Percentiles rank a stretch among this genome's conserved stretches.
These are phyloP conservation scores for Juglanconis sp. DNA, from an alignment of 2,329 filamentous ascomycete genomes.

Conservation along the genomic window DNA sequence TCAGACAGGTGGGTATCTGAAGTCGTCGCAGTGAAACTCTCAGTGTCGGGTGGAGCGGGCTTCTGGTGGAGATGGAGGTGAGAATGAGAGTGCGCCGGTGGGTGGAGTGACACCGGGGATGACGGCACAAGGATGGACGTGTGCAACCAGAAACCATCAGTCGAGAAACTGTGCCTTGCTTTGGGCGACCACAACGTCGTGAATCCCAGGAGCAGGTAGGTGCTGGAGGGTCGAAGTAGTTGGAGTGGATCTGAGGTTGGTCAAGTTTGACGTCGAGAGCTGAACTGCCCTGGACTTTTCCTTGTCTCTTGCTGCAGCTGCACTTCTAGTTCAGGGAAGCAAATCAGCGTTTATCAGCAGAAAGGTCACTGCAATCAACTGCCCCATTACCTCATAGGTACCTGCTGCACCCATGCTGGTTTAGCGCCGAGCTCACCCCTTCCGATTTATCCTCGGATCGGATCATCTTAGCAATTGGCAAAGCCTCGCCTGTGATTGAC, in stretches of 20 bases:
- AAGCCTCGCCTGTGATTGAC: not conserved
- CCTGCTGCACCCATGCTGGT: not conserved
- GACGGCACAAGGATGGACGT: not conserved
- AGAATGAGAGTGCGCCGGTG: not conserved
- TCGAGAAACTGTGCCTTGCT: not conserved
- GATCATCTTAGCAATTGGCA: not conserved
- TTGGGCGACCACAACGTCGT: not conserved
- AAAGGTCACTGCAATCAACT: not conserved
- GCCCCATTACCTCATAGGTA: not conserved
- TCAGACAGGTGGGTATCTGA: conserved; percentile 2
- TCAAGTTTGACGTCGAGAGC: not conserved
- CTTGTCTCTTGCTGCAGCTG: not conserved
- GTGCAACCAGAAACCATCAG: not conserved
- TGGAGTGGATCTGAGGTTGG: not conserved
- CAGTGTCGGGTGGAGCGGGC: not conserved
- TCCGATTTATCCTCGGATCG: conserved; percentile 1
- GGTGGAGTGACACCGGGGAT: not conserved
- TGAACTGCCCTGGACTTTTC: not conserved
- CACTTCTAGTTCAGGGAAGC: not conserved
- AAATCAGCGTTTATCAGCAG: not conserved
- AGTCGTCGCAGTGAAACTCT: not conserved
- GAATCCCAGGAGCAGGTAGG: not conserved
- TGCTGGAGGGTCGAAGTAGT: not conserved
- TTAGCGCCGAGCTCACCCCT: not conserved
- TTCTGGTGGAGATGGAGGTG: conserved; percentile 1